Conservation (phyloP, 2,329 filamentous ascomycete species). For the Fusarium coicis region DNA sequence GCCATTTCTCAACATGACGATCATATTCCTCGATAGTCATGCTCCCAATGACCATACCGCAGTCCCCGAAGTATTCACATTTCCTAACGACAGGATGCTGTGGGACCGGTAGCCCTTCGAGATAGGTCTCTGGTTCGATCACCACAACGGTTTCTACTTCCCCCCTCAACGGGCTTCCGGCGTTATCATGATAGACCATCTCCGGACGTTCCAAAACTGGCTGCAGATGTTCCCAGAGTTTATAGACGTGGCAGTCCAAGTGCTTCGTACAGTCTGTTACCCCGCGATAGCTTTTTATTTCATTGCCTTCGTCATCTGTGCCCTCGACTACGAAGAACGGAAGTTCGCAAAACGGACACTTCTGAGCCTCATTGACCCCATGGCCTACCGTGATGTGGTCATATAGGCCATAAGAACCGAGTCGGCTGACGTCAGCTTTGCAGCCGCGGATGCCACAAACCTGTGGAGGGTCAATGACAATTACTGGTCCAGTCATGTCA, state of each 20-base stretch:
- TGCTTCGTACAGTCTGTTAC: conserved; percentile 26
- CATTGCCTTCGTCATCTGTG: neutral
- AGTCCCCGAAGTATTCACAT: conserved; percentile 28
- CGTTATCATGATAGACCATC: neutral
- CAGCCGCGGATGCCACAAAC: conserved; percentile 4
- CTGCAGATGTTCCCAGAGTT: conserved; percentile 30
- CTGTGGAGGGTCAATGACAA: conserved; percentile 7
- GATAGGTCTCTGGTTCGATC: neutral
- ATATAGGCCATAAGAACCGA: conserved; percentile 18
- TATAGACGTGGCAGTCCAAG: conserved; percentile 37
- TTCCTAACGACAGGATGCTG: neutral
- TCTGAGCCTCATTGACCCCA: neutral
- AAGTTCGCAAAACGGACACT: conserved; percentile 34
- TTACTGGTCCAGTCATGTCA: conserved; percentile 5
- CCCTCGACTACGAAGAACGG: neutral
- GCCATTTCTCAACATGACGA: neutral
- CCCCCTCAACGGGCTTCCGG: neutral
- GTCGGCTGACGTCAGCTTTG: neutral
- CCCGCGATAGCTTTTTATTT: neutral
- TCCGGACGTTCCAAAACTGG: neutral
- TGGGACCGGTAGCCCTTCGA: neutral
- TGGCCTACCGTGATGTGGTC: conserved; percentile 25
- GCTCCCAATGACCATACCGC: conserved; percentile 2
- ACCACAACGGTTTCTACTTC: neutral
- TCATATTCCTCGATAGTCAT: conserved; percentile 24